These are phyloP conservation scores for Barbarea vulgaris DNA, from an alignment of 345 rosid genomes.

Conservation along the genomic window DNA sequence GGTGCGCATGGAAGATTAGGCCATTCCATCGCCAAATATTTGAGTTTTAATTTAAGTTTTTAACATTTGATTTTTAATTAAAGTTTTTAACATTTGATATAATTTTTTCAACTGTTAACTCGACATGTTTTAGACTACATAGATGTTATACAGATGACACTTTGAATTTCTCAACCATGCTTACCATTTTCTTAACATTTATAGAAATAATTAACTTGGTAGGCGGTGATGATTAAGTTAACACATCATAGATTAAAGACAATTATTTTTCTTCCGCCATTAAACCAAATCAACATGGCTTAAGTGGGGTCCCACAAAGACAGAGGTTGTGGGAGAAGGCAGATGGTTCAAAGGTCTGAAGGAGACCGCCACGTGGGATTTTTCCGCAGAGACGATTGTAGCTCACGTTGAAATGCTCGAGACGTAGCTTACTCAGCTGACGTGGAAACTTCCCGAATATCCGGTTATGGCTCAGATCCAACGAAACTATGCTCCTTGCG, in stretches of 20 bases:
- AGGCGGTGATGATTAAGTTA: not conserved
- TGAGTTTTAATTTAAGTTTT: too few species aligned
- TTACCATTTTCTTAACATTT: not conserved
- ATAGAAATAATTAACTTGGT: not conserved
- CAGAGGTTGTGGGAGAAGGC: constrained; percentile 66
- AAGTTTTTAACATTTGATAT: too few species aligned
- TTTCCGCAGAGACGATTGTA: constrained; percentile 69
- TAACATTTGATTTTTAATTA: too few species aligned
- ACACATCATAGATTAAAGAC: constrained; percentile 5
- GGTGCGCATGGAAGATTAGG: too few species aligned
- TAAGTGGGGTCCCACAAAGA: constrained; percentile 78
- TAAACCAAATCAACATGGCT: constrained; percentile 42
- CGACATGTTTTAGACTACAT: not conserved
- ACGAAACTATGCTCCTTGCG: constrained; percentile 39
- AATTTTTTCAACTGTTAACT: too few species aligned
- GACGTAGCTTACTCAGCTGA: constrained; percentile 40
- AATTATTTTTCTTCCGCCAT: not conserved
- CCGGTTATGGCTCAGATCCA: constrained; percentile 72
- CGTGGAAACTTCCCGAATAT: constrained; percentile 60
- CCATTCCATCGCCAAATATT: too few species aligned
- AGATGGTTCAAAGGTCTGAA: constrained; percentile 60
- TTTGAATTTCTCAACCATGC: not conserved
- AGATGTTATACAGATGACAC: not conserved
- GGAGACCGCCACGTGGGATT: constrained; percentile 66
- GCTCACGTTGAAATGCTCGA: constrained; percentile 63